A percentile compares a stretch with the other conserved stretches of the same genome.
Conservation (phyloP, 257 asterid species). For the Penstemon newberryi region DNA sequence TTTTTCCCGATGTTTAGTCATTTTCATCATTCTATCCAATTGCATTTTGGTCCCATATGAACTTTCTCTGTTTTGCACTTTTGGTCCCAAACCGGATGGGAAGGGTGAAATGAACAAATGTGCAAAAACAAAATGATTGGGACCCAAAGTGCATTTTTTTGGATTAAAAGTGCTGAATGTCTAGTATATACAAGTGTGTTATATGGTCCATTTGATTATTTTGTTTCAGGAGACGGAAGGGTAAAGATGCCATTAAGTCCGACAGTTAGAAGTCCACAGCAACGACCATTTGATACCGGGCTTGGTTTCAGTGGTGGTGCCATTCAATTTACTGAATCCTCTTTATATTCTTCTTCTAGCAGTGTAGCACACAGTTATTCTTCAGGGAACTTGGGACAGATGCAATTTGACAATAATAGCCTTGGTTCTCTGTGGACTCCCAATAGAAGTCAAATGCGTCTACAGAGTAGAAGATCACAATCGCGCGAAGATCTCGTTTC, state of each 20-base stretch:
- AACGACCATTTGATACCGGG: constrained; percentile 39
- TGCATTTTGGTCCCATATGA: too few relatives aligned
- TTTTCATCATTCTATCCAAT: too few relatives aligned
- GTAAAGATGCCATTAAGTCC: constrained; percentile 73
- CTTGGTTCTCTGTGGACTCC: constrained; percentile 49
- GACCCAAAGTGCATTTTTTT: too few relatives aligned
- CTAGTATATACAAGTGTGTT: not conserved
- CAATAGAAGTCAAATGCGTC: constrained; percentile 44
- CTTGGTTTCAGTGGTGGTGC: constrained; percentile 38
- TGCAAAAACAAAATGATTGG: too few relatives aligned
- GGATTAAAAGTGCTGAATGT: too few relatives aligned
- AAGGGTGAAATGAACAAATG: too few relatives aligned
- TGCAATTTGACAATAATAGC: constrained; percentile 42
- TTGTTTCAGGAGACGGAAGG: constrained; percentile 59
- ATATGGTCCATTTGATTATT: not conserved
- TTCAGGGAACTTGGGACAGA: constrained; percentile 54
- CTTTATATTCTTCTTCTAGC: constrained; percentile 55
- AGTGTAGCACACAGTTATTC: constrained; percentile 66
- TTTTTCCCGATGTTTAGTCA: too few relatives aligned
- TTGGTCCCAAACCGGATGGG: too few relatives aligned
- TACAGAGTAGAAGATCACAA: constrained; percentile 56
- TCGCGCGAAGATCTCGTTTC: constrained; percentile 69
- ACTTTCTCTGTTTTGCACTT: too few relatives aligned
- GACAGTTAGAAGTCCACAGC: constrained; percentile 44
- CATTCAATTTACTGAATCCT: constrained; percentile 53